Evolutionary conservation across 257 asterid species (phyloP).

Genomic region (Solanum sparsipilum): DNA sequence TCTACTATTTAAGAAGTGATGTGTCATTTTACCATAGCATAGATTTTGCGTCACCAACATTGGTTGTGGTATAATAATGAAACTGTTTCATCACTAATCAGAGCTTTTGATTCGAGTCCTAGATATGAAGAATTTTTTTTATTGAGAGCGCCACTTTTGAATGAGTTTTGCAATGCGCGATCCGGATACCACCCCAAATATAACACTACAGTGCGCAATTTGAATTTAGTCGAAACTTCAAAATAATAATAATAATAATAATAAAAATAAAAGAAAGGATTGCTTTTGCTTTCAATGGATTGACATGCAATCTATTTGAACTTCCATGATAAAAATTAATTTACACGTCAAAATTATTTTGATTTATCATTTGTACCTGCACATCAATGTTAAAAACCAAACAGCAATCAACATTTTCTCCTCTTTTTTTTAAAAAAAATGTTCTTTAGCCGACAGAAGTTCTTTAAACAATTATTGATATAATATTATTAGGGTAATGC

Average conservation of each 20-base stretch:
- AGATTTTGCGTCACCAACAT: not conserved
- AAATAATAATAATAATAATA: too few relatives aligned
- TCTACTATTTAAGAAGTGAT: not conserved
- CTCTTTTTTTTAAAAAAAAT: not conserved
- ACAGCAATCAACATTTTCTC: not conserved
- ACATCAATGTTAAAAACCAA: not conserved
- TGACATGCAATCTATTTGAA: not conserved
- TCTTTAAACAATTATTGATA: not conserved
- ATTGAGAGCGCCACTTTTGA: fast-evolving
- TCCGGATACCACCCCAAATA: not conserved
- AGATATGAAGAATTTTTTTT: too few relatives aligned
- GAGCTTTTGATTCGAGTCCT: too few relatives aligned
- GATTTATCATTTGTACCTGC: not conserved
- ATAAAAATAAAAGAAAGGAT: not conserved
- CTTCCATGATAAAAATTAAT: not conserved
- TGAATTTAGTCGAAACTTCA: fast-evolving
- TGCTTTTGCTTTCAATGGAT: not conserved
- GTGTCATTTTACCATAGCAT: not conserved
- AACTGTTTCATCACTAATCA: too few relatives aligned
- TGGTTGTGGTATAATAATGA: not conserved
- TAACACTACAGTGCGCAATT: fast-evolving
- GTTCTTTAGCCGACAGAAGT: not conserved
- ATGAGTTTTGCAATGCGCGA: fast-evolving
- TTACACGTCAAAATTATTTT: not conserved
- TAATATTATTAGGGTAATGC: not conserved